Percentiles rank a stretch among this genome's conserved stretches.
Conservation (phyloP, 2,329 filamentous ascomycete genomes). For the Decorospora gaudefroyi region DNA sequence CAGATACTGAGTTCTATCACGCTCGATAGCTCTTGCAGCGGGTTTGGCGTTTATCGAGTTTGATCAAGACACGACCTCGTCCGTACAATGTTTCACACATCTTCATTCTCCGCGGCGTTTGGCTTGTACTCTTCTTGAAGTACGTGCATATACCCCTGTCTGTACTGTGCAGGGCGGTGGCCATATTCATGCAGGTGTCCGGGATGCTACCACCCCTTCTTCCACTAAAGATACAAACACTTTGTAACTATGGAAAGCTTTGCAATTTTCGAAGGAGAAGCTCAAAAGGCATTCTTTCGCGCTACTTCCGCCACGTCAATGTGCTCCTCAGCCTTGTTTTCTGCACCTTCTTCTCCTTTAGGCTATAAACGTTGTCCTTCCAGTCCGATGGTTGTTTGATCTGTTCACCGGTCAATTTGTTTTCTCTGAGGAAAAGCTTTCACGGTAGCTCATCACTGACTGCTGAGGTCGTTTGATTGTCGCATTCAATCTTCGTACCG, state of each 20-base stretch:
- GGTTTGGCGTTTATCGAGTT: slow-evolving; percentile 10
- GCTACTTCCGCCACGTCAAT: slow-evolving; percentile 12
- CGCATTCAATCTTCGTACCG: neutral
- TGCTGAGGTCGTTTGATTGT: neutral
- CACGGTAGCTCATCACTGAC: slow-evolving; percentile 1
- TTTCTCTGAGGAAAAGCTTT: slow-evolving; percentile 3
- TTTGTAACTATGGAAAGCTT: neutral
- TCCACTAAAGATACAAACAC: slow-evolving; percentile 11
- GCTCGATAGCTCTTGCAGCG: neutral
- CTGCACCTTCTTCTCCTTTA: slow-evolving; percentile 9
- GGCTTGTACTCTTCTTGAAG: slow-evolving; percentile 7
- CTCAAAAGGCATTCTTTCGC: slow-evolving; percentile 5
- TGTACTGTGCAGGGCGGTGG: slow-evolving; percentile 7
- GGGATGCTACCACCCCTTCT: slow-evolving; percentile 1
- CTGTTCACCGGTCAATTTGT: slow-evolving; percentile 7
- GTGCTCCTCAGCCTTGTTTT: neutral
- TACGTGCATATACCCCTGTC: slow-evolving; percentile 10
- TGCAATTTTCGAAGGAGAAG: neutral
- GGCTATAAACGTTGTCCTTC: slow-evolving; percentile 26
- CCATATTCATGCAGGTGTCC: slow-evolving; percentile 13
- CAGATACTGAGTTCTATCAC: too few relatives aligned
- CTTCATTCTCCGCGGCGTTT: slow-evolving; percentile 7
- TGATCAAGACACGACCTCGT: slow-evolving; percentile 3
- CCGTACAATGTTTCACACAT: slow-evolving; percentile 22
- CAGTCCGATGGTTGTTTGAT: slow-evolving; percentile 11